Conservation (phyloP, 495 filamentous ascomycete genomes). For the Bacidia rubella region DNA sequence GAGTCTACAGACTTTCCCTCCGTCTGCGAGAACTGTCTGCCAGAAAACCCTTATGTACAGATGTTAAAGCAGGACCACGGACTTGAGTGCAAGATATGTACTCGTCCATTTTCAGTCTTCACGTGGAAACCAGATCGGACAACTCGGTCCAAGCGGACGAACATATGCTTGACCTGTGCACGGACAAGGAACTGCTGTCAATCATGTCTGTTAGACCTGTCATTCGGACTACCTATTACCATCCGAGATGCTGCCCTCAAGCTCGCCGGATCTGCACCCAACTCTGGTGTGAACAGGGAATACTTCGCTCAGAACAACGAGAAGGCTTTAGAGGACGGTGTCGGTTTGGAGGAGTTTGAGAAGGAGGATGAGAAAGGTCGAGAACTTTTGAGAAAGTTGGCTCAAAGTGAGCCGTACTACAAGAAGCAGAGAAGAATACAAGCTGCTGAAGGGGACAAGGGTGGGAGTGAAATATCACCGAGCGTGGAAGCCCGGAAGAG, state of each 20-base stretch:
- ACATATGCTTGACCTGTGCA: constrained; percentile 89
- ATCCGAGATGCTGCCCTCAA: constrained; percentile 95
- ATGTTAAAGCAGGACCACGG: constrained; percentile 96
- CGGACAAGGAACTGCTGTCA: constrained; percentile 96
- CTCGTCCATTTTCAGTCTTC: constrained; percentile 91
- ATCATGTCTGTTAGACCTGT: constrained; percentile 95
- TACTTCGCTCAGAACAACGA: constrained; percentile 97
- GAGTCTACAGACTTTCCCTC: constrained; percentile 67
- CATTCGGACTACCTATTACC: constrained; percentile 84
- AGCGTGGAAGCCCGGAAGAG: constrained; percentile 29
- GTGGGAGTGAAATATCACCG: constrained; percentile 27
- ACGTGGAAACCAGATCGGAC: constrained; percentile 86
- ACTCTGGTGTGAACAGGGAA: constrained; percentile 84
- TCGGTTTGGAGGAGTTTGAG: constrained; percentile 75
- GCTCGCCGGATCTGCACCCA: constrained; percentile 85
- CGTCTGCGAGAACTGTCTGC: constrained; percentile 67
- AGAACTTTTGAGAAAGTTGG: constrained; percentile 71
- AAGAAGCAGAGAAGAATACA: constrained; percentile 63
- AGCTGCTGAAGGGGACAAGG: constrained; percentile 30
- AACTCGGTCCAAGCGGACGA: constrained; percentile 72
- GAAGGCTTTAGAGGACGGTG: constrained; percentile 85
- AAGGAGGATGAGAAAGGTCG: constrained; percentile 94
- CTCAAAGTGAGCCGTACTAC: constrained; percentile 88
- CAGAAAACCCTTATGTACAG: constrained; percentile 94
- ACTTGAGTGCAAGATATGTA: constrained; percentile 73